Percentiles rank a stretch among this genome's conserved stretches.
Evolutionary conservation across 2,329 filamentous ascomycete species (phyloP).

Genomic region (Colletotrichum falcatum): DNA sequence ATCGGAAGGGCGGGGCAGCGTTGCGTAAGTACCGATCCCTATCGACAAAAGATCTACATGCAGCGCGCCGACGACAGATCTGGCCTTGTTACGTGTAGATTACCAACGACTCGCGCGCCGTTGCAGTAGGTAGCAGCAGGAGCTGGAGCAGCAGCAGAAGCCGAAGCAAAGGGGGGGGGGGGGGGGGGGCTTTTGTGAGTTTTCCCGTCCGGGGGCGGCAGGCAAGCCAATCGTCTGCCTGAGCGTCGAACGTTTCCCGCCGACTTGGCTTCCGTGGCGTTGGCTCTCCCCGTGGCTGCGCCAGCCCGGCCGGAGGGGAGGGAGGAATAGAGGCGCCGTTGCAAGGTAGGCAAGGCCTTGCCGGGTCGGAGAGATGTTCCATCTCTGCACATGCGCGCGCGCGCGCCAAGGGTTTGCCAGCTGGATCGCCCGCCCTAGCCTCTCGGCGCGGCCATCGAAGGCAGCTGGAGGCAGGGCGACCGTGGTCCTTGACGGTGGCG

Average conservation of each 20-base stretch:
- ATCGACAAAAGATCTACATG: conserved; percentile 32
- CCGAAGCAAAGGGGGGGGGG: neutral
- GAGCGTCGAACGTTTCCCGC: neutral
- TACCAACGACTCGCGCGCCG: neutral
- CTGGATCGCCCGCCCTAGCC: conserved; percentile 3
- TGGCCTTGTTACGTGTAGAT: neutral
- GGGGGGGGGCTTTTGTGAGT: neutral
- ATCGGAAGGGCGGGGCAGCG: neutral
- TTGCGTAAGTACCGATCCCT: conserved; percentile 1
- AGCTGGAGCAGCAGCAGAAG: neutral
- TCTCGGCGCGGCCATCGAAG: neutral
- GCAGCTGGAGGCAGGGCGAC: conserved; percentile 29
- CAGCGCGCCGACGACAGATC: conserved; percentile 10
- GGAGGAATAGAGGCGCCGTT: neutral
- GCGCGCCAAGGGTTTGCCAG: neutral
- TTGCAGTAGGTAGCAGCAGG: neutral
- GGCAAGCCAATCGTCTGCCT: neutral
- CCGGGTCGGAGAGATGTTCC: conserved; percentile 5
- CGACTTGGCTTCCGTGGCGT: neutral
- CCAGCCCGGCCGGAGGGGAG: no score
- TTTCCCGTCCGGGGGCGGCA: no score
- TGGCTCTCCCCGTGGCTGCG: no score
- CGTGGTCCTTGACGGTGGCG: conserved; percentile 21
- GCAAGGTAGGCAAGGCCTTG: neutral
- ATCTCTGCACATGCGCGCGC: conserved; percentile 10